Percentiles rank a stretch among this genome's conserved stretches.
Conservation (phyloP, 257 asterid species). For the Haberlea rhodopensis region DNA sequence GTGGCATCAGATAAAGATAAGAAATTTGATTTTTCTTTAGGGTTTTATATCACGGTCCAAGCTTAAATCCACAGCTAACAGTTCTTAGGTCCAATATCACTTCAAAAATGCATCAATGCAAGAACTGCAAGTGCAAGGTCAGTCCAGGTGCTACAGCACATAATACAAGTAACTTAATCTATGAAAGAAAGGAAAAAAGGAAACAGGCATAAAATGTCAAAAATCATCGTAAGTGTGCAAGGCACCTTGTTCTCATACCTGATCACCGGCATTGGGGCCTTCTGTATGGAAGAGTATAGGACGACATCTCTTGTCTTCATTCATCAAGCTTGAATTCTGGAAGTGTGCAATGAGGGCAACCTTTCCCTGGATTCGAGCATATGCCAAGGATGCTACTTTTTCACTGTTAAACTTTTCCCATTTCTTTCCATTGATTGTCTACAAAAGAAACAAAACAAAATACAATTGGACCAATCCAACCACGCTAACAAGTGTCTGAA, state of each 20-base stretch:
- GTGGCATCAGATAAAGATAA: not conserved
- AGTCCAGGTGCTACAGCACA: not conserved
- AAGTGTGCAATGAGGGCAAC: constrained; percentile 94
- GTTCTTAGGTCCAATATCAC: not conserved
- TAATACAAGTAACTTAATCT: constrained; percentile 16
- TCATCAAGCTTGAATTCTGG: constrained; percentile 99
- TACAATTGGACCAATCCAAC: constrained; percentile 6
- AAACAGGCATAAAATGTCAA: not conserved
- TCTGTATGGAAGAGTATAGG: constrained; percentile 97
- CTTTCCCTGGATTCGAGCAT: constrained; percentile 98
- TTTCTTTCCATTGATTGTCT: constrained; percentile 95
- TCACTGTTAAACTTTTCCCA: constrained; percentile 99
- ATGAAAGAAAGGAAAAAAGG: not conserved
- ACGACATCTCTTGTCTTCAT: constrained; percentile 97
- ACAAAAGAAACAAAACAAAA: constrained; percentile 22
- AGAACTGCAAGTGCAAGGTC: not conserved
- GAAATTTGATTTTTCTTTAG: not conserved
- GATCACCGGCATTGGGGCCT: constrained; percentile 99
- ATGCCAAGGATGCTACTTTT: constrained; percentile 95
- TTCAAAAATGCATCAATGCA: not conserved
- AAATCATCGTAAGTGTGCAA: not conserved
- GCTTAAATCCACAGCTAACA: constrained; percentile 1
- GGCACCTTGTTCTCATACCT: constrained; percentile 45
- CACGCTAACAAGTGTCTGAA: constrained; percentile 13
- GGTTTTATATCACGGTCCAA: not conserved